Conservation (phyloP, 192 early-diverging fungal genomes). For the Rhizophagus clarus region DNA sequence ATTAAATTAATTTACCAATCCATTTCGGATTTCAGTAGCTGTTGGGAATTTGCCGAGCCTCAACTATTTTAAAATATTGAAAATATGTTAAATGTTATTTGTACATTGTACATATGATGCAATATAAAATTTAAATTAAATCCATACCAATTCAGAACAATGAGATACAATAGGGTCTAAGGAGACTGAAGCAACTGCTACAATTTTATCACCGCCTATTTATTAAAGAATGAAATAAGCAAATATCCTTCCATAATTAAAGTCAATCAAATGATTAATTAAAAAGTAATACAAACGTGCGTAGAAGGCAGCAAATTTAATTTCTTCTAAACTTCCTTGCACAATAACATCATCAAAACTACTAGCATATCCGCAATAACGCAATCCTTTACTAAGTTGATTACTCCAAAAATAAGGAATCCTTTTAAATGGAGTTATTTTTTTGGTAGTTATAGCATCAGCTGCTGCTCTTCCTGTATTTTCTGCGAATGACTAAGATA, state of each 20-base stretch:
- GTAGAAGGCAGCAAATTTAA: conserved; percentile 39
- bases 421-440: conserved; percentile 40
- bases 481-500: conserved; percentile 41
- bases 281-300: conserved; percentile 33
- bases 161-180: conserved; percentile 46
- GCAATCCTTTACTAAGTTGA: conserved; percentile 54
- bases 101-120: not conserved
- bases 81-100: not conserved
- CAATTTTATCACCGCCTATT: conserved; percentile 37
- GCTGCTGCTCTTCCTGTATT: conserved; percentile 41
- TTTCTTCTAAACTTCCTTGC: conserved; percentile 36
- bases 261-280: not conserved
- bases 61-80: not conserved
- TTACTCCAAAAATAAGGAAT: conserved; percentile 65
- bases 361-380: conserved; percentile 56
- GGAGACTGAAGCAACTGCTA: conserved; percentile 42
- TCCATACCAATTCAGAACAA: conserved; percentile 38
- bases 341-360: conserved; percentile 58
- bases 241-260: not conserved
- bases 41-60: conserved; percentile 41
- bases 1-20: not conserved
- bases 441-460: conserved; percentile 32
- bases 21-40: conserved; percentile 39
- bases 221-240: not conserved
- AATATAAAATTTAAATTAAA: not conserved